Percentiles rank a stretch among this genome's conserved stretches.
Conservation (phyloP, 2,329 filamentous ascomycete genomes). For the Hymenoscyphus fructigenus region DNA sequence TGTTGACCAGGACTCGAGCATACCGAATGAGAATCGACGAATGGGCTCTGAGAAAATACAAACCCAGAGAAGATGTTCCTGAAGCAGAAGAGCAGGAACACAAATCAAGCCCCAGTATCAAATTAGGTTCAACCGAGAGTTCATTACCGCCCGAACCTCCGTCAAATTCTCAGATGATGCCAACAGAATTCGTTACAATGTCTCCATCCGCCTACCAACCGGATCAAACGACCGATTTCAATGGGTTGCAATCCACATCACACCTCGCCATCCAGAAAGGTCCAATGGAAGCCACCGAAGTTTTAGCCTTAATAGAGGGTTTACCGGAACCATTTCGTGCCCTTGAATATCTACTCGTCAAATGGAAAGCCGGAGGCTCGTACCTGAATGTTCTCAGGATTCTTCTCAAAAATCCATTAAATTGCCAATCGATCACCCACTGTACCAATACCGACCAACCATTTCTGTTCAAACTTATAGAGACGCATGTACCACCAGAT, state of each 20-base stretch:
- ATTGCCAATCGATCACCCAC: conserved; percentile 14
- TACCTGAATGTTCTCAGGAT: conserved; percentile 14
- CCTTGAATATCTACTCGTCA: conserved; percentile 20
- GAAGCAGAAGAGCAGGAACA: neutral
- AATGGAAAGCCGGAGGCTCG: conserved; percentile 23
- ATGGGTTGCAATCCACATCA: neutral
- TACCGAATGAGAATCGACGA: conserved; percentile 26
- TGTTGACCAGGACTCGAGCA: conserved; percentile 10
- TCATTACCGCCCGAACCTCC: neutral
- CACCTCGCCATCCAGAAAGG: neutral
- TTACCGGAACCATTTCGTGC: neutral
- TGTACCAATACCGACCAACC: conserved; percentile 13
- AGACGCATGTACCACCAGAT: conserved; percentile 21
- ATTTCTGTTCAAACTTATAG: conserved; percentile 25
- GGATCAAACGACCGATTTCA: neutral
- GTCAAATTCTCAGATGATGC: neutral
- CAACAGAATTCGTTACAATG: neutral
- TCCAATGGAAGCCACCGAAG: conserved; percentile 12
- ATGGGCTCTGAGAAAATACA: conserved; percentile 21
- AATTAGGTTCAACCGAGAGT: neutral
- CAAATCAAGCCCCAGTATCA: neutral
- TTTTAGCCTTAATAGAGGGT: conserved; percentile 12
- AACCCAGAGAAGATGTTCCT: conserved; percentile 5
- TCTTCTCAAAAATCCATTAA: conserved; percentile 18
- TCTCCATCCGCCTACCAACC: neutral